These are phyloP conservation scores for Fusarium goolgardi DNA, from an alignment of 2,329 filamentous ascomycete species.

Conservation along the genomic window DNA sequence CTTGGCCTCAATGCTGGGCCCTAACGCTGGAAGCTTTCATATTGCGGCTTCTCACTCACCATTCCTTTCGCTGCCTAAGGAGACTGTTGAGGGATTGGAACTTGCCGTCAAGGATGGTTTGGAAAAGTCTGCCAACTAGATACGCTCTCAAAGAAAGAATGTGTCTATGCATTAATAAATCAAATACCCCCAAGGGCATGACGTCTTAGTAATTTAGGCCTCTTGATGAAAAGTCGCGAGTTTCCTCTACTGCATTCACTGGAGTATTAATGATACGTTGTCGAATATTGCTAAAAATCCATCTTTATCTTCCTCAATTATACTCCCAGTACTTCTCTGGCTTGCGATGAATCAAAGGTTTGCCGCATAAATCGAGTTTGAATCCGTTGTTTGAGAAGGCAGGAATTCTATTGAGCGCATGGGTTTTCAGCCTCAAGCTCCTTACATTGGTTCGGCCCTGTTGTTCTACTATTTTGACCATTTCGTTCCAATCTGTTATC, in stretches of 20 bases:
- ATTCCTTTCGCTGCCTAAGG: constrained; percentile 11
- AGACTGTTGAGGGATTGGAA: constrained; percentile 6
- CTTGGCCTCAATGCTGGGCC: background rate
- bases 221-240: background rate
- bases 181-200: background rate
- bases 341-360: background rate
- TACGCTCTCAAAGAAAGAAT: background rate
- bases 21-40: background rate
- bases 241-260: background rate
- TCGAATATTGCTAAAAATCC: background rate
- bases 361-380: background rate
- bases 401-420: background rate
- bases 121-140: background rate
- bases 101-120: constrained; percentile 12
- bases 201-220: background rate
- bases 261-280: too few relatives aligned
- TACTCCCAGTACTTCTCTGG: background rate
- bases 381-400: background rate
- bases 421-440: background rate
- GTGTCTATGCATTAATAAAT: background rate
- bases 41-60: constrained; percentile 13
- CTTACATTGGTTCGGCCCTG: too few relatives aligned
- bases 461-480: too few relatives aligned
- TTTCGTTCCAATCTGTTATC: background rate
- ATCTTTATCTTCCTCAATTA: background rate